Conservation (phyloP, 2,329 filamentous ascomycete genomes). For the Nemania bipapillata region DNA sequence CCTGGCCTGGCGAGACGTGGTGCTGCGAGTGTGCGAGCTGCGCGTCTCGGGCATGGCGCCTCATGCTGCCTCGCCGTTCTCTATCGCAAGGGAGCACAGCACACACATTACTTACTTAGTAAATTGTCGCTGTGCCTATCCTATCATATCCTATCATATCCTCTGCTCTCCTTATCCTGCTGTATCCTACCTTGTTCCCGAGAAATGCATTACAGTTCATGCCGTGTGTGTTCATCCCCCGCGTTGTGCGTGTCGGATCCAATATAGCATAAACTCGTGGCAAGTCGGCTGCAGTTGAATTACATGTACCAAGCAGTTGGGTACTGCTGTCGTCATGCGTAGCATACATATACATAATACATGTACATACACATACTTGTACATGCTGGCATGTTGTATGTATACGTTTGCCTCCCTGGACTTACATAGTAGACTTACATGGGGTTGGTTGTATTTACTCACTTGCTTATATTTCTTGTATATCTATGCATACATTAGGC, state of each 20-base stretch:
- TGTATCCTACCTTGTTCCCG: slow-evolving; percentile 3
- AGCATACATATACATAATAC: neutral
- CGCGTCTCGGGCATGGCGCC: slow-evolving; percentile 24
- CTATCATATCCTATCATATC: no score
- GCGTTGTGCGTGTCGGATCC: slow-evolving; percentile 20
- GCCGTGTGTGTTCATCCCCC: slow-evolving; percentile 27
- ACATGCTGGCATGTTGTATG: neutral
- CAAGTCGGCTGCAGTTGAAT: slow-evolving; percentile 24
- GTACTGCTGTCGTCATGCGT: slow-evolving; percentile 22
- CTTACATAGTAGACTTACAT: no score
- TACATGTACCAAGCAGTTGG: slow-evolving; percentile 34
- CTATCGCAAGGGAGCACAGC: slow-evolving; percentile 1
- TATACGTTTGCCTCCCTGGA: no score
- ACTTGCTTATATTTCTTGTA: no score
- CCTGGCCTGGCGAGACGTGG: neutral
- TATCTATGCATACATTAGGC: no score
- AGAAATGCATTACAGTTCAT: slow-evolving; percentile 30
- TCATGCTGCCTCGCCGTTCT: slow-evolving; percentile 1
- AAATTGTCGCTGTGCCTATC: slow-evolving; percentile 5
- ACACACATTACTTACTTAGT: no score
- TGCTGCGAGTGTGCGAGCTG: slow-evolving; percentile 22
- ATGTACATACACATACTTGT: neutral
- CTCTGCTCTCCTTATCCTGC: no score
- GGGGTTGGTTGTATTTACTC: no score
- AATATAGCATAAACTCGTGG: slow-evolving; percentile 36